A percentile compares a stretch with the other conserved stretches of the same genome.
These are phyloP conservation scores for Phytophthora macrochlamydospora DNA, from an alignment of 352 stramenopile species.

Conservation along the genomic window DNA sequence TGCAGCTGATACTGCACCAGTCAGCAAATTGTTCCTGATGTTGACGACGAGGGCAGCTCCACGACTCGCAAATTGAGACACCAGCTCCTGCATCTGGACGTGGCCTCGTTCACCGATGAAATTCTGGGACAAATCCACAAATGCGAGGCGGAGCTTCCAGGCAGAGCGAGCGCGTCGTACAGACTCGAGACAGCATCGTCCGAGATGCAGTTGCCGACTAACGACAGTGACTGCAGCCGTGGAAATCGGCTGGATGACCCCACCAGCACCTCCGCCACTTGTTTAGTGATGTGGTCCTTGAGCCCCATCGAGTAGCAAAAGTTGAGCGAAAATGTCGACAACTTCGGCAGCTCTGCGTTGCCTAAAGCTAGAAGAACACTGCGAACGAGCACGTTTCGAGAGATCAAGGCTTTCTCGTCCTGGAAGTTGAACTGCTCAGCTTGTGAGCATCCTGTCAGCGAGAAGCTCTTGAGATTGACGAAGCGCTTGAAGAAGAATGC, in stretches of 20 bases:
- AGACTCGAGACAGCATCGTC: constrained; percentile 50
- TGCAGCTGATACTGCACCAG: background rate
- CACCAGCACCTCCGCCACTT: constrained; percentile 40
- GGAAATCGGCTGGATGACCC: constrained; percentile 38
- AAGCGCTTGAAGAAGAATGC: constrained; percentile 46
- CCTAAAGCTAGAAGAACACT: constrained; percentile 38
- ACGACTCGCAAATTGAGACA: constrained; percentile 28
- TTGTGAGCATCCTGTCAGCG: constrained; percentile 32
- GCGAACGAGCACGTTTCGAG: constrained; percentile 46
- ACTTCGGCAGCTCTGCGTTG: constrained; percentile 29
- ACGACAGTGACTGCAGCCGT: constrained; percentile 35
- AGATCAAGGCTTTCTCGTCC: constrained; percentile 36
- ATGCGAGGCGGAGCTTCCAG: constrained; percentile 5
- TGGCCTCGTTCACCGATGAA: constrained; percentile 61
- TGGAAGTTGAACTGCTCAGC: constrained; percentile 56
- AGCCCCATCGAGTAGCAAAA: constrained; percentile 59
- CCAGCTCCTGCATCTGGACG: constrained; percentile 44
- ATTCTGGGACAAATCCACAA: constrained; percentile 55
- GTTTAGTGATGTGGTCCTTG: constrained; percentile 50
- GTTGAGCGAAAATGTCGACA: constrained; percentile 36
- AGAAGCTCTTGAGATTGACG: constrained; percentile 43
- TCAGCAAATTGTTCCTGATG: constrained; percentile 45
- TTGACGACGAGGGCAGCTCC: constrained; percentile 32
- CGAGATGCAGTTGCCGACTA: constrained; percentile 62
- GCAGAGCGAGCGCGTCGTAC: constrained; percentile 35